Base-by-base conservation (phyloP, 192 early-diverging fungal species). In the Gonapodya sp. region DNA sequence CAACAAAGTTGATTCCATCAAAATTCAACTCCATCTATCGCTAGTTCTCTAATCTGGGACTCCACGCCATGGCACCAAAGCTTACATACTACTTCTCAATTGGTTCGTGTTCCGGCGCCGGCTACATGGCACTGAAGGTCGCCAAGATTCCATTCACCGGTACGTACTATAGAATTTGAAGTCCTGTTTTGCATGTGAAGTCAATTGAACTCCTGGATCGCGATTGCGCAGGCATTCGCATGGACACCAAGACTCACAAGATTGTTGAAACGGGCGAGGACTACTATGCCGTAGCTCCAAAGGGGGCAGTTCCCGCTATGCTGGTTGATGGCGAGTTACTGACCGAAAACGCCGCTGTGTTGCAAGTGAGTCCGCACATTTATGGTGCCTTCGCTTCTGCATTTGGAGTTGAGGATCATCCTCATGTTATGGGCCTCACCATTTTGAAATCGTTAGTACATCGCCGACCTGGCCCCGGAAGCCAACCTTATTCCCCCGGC, bases 381-480 rank as follows among this genome's bases (percentile, higher is more conserved):
- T n/a, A n/a, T n/a, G n/a, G n/a, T n/a, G n/a, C n/a, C n/a, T n/a
- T n/a, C n/a, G n/a, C n/a, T n/a, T n/a, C n/a, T n/a, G n/a, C n/a
- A n/a, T n/a, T n/a, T n/a, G n/a, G n/a, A n/a, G n/a, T n/a, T n/a
- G n/a, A n/a, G n/a, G n/a, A n/a, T n/a, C n/a, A n/a, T n/a, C n/a
- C n/a, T n/a, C n/a, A n/a, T n/a, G n/a, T n/a, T n/a, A n/a, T n/a
- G n/a, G n/a, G n/a, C n/a, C n/a, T n/a, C n/a, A n/a, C n/a, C n/a
- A n/a, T n/a, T n/a, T n/a, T n/a, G n/a, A n/a, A n/a, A n/a, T n/a
- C n/a, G n/a, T n/a, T n/a, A n/a, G 18, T 77, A 77, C 75, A 77
- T 77, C 75, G 75, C 75, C 75, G 75, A 77, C 75, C 75, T 77
- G 18, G 34, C 18, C 18, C 75, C 75, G 18, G 75, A 77, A 33